Evolutionary conservation across 805 yeast genomes (phyloP).

Genomic region (Candida sakaeoensis): DNA sequence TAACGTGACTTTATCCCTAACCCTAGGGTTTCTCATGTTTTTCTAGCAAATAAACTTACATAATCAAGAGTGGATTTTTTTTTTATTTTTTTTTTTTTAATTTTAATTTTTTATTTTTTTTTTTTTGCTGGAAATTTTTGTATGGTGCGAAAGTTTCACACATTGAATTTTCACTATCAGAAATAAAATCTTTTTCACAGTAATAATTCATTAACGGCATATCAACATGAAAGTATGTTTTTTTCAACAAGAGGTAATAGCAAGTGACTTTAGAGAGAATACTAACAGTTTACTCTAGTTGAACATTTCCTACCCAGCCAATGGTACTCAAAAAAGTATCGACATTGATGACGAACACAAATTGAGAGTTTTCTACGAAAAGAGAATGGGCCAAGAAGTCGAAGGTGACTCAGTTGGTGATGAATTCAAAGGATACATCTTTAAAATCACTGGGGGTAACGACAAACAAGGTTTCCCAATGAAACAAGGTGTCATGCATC

Average conservation of each 20-base stretch:
- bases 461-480: conserved; percentile 99
- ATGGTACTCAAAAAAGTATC: conserved; percentile 98
- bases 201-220: conserved; percentile 4
- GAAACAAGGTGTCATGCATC: conserved; percentile 99
- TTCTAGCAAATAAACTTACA: not conserved
- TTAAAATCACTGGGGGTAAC: conserved; percentile 99
- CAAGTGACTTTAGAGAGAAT: conserved; percentile 38
- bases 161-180: conserved; percentile 5
- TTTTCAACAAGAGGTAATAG: not conserved
- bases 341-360: conserved; percentile 99
- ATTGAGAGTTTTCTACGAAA: conserved; percentile 96
- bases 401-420: conserved; percentile 98
- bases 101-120: not conserved
- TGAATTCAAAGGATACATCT: conserved; percentile 98
- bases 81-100: too few species aligned
- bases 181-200: conserved; percentile 5
- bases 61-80: too few species aligned
- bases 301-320: conserved; percentile 99
- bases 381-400: conserved; percentile 99
- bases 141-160: not conserved
- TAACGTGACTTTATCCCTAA: not conserved
- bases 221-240: conserved; percentile 46
- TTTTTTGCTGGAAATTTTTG: not conserved
- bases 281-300: conserved; percentile 48
- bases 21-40: conserved; percentile 1